These are phyloP conservation scores for Syzygium aqueum DNA, from an alignment of 345 rosid species.

Conservation along the genomic window DNA sequence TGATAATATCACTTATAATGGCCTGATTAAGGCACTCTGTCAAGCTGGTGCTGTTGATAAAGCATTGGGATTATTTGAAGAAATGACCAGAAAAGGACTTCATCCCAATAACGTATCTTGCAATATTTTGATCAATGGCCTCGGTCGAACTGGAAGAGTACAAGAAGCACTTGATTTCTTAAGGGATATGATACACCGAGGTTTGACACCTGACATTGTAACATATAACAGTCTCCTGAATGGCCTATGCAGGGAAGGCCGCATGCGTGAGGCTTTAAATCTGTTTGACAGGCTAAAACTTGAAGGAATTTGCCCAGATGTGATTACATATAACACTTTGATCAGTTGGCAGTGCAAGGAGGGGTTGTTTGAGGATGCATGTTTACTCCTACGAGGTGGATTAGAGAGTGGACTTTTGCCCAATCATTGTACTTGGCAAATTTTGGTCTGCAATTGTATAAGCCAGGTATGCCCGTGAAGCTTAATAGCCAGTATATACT, in stretches of 20 bases:
- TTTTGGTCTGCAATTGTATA: conserved; percentile 37
- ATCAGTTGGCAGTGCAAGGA: conserved; percentile 65
- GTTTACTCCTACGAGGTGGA: conserved; percentile 41
- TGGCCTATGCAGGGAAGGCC: conserved; percentile 60
- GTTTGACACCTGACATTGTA: conserved; percentile 67
- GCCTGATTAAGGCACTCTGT: conserved; percentile 65
- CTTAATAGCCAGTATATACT: background rate
- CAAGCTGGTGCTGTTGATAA: conserved; percentile 50
- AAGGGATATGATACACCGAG: conserved; percentile 65
- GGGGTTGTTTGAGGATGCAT: conserved; percentile 52
- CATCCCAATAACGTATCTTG: conserved; percentile 51
- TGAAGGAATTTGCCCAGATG: conserved; percentile 75
- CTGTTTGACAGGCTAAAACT: conserved; percentile 47
- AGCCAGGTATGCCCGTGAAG: background rate
- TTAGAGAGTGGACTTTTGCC: conserved; percentile 52
- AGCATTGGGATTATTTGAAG: conserved; percentile 71
- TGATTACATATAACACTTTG: conserved; percentile 70
- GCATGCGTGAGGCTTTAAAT: conserved; percentile 46
- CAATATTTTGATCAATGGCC: conserved; percentile 65
- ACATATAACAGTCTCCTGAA: conserved; percentile 76
- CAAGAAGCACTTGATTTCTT: conserved; percentile 56
- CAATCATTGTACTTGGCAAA: conserved; percentile 53
- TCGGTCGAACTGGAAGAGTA: conserved; percentile 55
- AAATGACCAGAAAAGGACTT: conserved; percentile 54
- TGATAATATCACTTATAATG: conserved; percentile 68